phyloP scores from a whole-genome alignment of 228 moss, liverwort and hornwort species.

The Sphagnum fallax region DNA sequence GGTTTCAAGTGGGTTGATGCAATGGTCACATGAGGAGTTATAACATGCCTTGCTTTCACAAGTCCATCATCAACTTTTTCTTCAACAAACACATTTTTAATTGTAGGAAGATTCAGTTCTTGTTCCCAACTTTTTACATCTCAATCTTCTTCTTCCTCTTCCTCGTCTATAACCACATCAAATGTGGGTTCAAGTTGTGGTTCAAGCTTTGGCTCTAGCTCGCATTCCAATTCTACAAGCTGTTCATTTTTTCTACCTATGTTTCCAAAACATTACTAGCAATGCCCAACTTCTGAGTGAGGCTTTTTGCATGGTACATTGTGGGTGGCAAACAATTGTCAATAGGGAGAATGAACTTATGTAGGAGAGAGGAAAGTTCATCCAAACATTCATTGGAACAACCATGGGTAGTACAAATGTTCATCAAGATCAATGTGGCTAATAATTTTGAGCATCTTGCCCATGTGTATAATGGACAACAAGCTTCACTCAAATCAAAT shows the following conservation, averaged over 20 bases:
- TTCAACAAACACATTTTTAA: slow-evolving; percentile 98
- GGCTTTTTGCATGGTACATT: too few species aligned
- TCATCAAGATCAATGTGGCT: too few species aligned
- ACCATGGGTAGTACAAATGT: too few species aligned
- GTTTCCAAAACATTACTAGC: slow-evolving; percentile 25
- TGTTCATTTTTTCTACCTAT: slow-evolving; percentile 26
- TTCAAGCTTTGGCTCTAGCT: slow-evolving; percentile 21
- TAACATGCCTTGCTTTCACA: slow-evolving; percentile 61
- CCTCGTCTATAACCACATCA: slow-evolving; percentile 39
- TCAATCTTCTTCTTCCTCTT: slow-evolving; percentile 98
- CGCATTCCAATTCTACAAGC: slow-evolving; percentile 22
- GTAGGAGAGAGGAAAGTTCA: too few species aligned
- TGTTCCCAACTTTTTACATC: slow-evolving; percentile 90
- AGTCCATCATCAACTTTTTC: slow-evolving; percentile 88
- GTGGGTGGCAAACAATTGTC: too few species aligned
- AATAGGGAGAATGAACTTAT: too few species aligned
- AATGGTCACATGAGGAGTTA: slow-evolving; percentile 54
- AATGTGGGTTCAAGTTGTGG: slow-evolving; percentile 22
- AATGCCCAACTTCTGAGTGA: too few species aligned
- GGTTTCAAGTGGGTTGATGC: slow-evolving; percentile 33
- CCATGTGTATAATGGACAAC: too few species aligned
- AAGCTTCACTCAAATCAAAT: too few species aligned
- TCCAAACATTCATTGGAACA: too few species aligned
- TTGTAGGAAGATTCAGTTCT: slow-evolving; percentile 91
- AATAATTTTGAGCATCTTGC: too few species aligned